These are phyloP conservation scores for Schoenoplectus tabernaemontani DNA, from an alignment of 202 grass and related monocot genomes.

Conservation along the genomic window DNA sequence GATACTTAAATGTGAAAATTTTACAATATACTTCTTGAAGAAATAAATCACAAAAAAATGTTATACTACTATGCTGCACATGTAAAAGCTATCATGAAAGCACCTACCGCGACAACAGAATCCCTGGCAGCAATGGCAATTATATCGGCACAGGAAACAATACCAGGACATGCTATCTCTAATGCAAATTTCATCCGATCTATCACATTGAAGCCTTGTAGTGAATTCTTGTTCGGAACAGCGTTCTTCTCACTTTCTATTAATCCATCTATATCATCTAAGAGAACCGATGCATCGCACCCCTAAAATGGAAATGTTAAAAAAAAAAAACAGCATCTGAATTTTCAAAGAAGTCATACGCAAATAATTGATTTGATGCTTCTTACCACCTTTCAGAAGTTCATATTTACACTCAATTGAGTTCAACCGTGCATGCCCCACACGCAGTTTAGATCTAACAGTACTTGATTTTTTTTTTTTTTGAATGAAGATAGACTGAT, in stretches of 20 bases:
- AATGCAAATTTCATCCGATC: constrained; percentile 32
- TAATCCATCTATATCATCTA: constrained; percentile 27
- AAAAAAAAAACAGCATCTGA: constrained; percentile 6
- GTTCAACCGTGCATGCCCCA: too few species aligned
- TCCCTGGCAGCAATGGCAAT: constrained; percentile 35
- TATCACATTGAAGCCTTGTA: constrained; percentile 39
- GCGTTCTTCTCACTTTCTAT: constrained; percentile 37
- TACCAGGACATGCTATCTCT: constrained; percentile 33
- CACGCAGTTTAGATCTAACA: too few species aligned
- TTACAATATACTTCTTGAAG: too few species aligned
- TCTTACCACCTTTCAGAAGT: too few species aligned
- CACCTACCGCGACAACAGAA: constrained; percentile 26
- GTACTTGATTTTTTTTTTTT: too few species aligned
- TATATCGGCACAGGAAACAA: constrained; percentile 43
- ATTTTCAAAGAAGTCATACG: too few species aligned
- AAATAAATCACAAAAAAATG: too few species aligned
- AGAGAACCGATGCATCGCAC: constrained; percentile 35
- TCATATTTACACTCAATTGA: too few species aligned
- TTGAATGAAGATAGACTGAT: too few species aligned
- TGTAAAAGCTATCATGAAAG: background rate
- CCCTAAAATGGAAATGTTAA: constrained; percentile 17
- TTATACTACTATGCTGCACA: too few species aligned
- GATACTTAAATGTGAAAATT: too few species aligned
- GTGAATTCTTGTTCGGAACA: constrained; percentile 24
- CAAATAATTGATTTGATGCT: too few species aligned